These are phyloP conservation scores for Chaetomium cochliodes DNA, from an alignment of 495 filamentous ascomycete species.

Conservation along the genomic window DNA sequence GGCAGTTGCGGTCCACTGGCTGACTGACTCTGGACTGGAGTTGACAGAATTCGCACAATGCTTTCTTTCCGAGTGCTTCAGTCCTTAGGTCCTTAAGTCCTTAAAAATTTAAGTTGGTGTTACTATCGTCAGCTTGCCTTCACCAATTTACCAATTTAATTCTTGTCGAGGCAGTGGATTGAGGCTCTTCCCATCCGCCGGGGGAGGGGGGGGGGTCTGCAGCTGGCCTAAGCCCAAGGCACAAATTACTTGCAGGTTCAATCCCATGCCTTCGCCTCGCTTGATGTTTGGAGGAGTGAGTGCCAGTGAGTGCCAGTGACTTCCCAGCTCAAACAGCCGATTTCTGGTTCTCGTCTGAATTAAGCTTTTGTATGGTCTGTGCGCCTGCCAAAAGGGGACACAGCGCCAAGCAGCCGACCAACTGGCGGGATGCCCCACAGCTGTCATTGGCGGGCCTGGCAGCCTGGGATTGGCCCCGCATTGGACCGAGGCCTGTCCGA, in stretches of 20 bases:
- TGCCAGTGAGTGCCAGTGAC: too few species aligned
- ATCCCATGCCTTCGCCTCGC: too few species aligned
- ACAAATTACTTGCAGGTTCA: conserved; percentile 7
- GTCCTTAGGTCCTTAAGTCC: too few species aligned
- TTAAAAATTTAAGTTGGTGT: too few species aligned
- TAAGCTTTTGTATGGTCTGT: conserved; percentile 22
- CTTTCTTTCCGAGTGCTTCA: too few species aligned
- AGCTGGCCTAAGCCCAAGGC: not conserved
- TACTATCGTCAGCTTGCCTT: not conserved
- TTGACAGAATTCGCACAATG: too few species aligned
- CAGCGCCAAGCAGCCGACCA: conserved; percentile 4
- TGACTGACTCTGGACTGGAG: too few species aligned
- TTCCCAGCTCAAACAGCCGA: not conserved
- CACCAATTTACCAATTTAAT: not conserved
- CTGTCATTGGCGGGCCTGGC: not conserved
- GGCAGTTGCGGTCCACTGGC: not conserved
- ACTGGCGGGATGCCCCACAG: not conserved
- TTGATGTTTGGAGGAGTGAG: conserved; percentile 4
- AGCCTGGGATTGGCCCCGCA: conserved; percentile 6
- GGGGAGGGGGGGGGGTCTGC: too few species aligned
- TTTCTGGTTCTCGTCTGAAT: conserved; percentile 1
- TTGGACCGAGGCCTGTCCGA: conserved; percentile 8
- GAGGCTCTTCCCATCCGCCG: not conserved
- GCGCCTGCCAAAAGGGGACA: not conserved
- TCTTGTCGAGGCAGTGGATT: not conserved